Evolutionary conservation across 768 basidiomycete genomes (phyloP).

Genomic region (Tulasnella sp.): DNA sequence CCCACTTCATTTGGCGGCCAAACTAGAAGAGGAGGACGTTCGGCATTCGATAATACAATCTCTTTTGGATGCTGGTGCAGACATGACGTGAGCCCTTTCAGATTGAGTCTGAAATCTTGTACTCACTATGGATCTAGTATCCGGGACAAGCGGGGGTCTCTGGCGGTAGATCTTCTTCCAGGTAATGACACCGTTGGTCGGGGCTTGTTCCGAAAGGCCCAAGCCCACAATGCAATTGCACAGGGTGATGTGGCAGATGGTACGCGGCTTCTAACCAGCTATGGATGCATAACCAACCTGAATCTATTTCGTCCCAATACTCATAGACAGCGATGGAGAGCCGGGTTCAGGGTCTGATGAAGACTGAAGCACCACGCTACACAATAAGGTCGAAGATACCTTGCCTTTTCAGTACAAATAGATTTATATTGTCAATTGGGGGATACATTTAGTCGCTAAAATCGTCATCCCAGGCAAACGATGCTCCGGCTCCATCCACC

Average conservation of each 20-base stretch:
- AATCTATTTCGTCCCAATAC: neutral
- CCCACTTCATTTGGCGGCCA: conserved; percentile 60
- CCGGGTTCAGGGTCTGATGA: neutral
- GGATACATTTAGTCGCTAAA: neutral
- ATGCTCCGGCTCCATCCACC: neutral
- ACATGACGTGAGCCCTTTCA: conserved; percentile 40
- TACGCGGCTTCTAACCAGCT: conserved; percentile 22
- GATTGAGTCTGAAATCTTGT: neutral
- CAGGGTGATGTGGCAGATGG: conserved; percentile 54
- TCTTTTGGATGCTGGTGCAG: conserved; percentile 68
- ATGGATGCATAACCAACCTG: neutral
- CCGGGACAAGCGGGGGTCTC: conserved; percentile 55
- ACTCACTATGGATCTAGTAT: conserved; percentile 34
- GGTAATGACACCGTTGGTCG: conserved; percentile 40
- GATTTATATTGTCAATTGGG: neutral
- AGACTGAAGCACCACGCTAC: neutral
- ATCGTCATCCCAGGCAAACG: neutral
- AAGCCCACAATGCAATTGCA: conserved; percentile 40
- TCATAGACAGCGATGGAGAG: conserved; percentile 5
- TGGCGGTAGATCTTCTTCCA: conserved; percentile 43
- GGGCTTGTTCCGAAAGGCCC: conserved; percentile 40
- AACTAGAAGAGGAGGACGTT: conserved; percentile 42
- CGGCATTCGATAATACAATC: conserved; percentile 44
- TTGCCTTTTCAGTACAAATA: neutral
- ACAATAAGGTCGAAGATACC: too few relatives aligned